A percentile compares a stretch with the other conserved stretches of the same genome.
phyloP scores from a whole-genome alignment of 768 basidiomycete genomes.

The Boletus huronensis region DNA sequence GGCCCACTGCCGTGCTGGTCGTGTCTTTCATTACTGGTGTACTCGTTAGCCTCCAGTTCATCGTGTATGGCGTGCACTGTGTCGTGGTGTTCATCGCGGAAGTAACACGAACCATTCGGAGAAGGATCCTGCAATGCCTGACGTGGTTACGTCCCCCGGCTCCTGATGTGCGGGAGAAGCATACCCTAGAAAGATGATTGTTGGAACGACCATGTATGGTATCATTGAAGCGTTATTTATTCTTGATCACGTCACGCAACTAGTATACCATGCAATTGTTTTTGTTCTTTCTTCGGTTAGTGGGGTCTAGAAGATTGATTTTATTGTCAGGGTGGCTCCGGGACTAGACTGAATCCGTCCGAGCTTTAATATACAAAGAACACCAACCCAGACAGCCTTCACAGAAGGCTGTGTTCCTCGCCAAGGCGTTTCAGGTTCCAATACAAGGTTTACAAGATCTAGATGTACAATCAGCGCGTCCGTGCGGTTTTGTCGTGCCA shows the following conservation, averaged over 20 bases:
- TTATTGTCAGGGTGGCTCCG: neutral
- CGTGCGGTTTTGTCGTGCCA: neutral
- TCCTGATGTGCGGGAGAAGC: constrained; percentile 12
- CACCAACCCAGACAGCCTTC: neutral
- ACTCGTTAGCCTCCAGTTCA: constrained; percentile 61
- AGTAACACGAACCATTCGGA: constrained; percentile 2
- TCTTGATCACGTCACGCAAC: neutral
- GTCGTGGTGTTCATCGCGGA: constrained; percentile 11
- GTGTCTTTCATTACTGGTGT: constrained; percentile 57
- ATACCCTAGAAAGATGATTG: neutral
- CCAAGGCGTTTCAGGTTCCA: neutral
- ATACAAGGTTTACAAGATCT: neutral
- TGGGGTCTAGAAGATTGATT: neutral
- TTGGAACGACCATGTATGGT: neutral
- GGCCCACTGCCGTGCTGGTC: constrained; percentile 59
- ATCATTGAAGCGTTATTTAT: neutral
- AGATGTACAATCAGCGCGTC: neutral
- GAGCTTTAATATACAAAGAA: neutral
- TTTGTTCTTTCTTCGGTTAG: neutral
- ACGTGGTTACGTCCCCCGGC: constrained; percentile 9
- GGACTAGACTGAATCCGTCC: neutral
- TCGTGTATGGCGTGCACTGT: constrained; percentile 49
- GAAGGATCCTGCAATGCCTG: constrained; percentile 12
- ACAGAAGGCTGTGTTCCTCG: neutral
- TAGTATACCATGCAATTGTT: neutral